Conservation (phyloP, 225 moss, liverwort and hornwort genomes). For the Anthoceros angustus region DNA sequence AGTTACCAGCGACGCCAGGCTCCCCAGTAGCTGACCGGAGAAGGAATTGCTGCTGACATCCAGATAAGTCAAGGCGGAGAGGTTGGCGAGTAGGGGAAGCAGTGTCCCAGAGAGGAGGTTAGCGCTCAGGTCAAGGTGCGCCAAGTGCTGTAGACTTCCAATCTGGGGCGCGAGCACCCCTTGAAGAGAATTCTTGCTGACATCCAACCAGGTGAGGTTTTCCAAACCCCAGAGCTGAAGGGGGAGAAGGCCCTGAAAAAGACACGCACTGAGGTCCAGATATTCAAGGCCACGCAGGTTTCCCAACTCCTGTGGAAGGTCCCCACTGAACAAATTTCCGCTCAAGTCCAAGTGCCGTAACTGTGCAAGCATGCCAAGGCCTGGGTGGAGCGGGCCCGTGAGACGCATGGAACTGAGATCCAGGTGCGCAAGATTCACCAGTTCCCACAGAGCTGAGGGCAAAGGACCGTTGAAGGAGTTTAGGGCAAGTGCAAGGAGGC, state of each 20-base stretch:
- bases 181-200: neutral
- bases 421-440: neutral
- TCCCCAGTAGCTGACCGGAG: neutral
- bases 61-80: neutral
- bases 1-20: neutral
- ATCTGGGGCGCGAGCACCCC: neutral
- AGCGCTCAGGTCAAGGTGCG: neutral
- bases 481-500: neutral
- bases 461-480: neutral
- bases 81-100: neutral
- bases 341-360: neutral
- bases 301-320: neutral
- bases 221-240: neutral
- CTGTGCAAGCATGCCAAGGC: neutral
- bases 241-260: neutral
- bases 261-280: neutral
- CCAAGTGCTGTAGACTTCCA: neutral
- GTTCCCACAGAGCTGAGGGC: neutral
- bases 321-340: neutral
- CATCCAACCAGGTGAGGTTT: neutral
- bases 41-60: neutral
- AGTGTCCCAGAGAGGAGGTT: neutral
- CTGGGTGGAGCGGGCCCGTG: neutral
- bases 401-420: neutral
- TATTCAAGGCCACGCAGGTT: neutral